Percentiles rank a stretch among this genome's conserved stretches.
Conservation (phyloP, 2,329 filamentous ascomycete genomes). For the Pseudocercospora ulei region DNA sequence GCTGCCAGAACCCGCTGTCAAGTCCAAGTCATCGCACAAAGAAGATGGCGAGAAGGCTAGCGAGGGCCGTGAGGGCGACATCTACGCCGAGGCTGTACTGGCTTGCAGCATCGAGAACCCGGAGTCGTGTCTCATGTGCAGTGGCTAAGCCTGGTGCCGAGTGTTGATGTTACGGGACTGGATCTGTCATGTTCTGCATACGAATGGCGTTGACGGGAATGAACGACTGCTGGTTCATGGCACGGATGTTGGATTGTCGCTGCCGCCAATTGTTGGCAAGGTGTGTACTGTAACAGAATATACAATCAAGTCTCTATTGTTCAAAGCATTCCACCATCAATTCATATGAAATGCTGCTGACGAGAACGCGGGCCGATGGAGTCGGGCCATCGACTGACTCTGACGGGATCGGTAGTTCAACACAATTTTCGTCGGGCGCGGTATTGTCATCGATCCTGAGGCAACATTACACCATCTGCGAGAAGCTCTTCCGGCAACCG, state of each 20-base stretch:
- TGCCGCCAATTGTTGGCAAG: constrained; percentile 26
- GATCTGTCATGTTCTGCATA: constrained; percentile 14
- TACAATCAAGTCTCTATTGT: constrained; percentile 13
- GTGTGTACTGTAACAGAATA: constrained; percentile 21
- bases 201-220: constrained; percentile 15
- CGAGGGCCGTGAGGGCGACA: constrained; percentile 73
- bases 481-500: constrained; percentile 8
- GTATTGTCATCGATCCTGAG: too few relatives aligned
- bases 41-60: constrained; percentile 66
- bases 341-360: too few relatives aligned
- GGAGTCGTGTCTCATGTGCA: constrained; percentile 94
- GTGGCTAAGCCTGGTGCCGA: constrained; percentile 50
- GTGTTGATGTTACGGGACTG: constrained; percentile 14
- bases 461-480: too few relatives aligned
- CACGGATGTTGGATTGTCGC: constrained; percentile 16
- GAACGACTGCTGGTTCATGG: constrained; percentile 13
- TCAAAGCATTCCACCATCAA: too few relatives aligned
- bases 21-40: constrained; percentile 50
- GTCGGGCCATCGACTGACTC: too few relatives aligned
- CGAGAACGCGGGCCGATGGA: too few relatives aligned
- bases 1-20: constrained; percentile 49
- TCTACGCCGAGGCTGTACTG: constrained; percentile 86
- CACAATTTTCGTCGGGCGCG: too few relatives aligned
- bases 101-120: constrained; percentile 96
- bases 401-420: too few relatives aligned